Evolutionary conservation across 2,329 filamentous ascomycete genomes (phyloP).

Genomic region (Grosmannia penicillata): DNA sequence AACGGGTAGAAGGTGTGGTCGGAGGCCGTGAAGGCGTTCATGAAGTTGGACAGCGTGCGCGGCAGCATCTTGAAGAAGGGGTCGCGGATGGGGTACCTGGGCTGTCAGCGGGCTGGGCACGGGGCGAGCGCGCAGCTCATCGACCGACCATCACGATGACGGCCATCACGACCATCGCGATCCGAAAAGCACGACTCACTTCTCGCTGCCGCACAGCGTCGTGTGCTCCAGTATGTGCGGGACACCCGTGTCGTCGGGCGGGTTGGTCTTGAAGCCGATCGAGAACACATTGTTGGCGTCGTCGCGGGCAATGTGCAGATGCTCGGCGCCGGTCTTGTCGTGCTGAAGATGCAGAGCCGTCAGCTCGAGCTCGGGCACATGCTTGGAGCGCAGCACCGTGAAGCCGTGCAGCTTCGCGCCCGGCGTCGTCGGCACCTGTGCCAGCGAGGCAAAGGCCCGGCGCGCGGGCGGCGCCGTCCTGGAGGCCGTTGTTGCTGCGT

Average conservation of each 20-base stretch:
- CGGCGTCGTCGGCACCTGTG: conserved; percentile 52
- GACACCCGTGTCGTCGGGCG: conserved; percentile 87
- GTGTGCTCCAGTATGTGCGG: conserved; percentile 97
- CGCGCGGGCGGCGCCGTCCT: not conserved
- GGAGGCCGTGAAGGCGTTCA: conserved; percentile 96
- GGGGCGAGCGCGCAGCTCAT: no score
- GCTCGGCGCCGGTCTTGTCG: conserved; percentile 90
- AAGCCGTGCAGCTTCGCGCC: conserved; percentile 89
- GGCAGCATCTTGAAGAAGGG: conserved; percentile 99
- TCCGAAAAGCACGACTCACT: no score
- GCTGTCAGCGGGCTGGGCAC: not conserved
- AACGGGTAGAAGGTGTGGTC: conserved; percentile 98
- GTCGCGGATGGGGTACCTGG: conserved; percentile 87
- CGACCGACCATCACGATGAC: no score
- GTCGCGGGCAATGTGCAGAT: conserved; percentile 85
- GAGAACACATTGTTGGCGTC: conserved; percentile 99
- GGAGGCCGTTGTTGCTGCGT: not conserved
- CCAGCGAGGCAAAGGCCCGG: conserved; percentile 22
- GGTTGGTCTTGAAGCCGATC: conserved; percentile 98
- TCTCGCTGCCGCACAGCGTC: conserved; percentile 86
- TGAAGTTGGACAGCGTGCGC: conserved; percentile 95
- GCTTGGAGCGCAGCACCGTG: conserved; percentile 74
- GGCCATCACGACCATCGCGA: no score
- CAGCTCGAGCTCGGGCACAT: conserved; percentile 85
- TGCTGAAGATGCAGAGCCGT: conserved; percentile 84